Base-by-base conservation (phyloP, 176 grass and related monocot genomes). In the Phyllostachys edulis region DNA sequence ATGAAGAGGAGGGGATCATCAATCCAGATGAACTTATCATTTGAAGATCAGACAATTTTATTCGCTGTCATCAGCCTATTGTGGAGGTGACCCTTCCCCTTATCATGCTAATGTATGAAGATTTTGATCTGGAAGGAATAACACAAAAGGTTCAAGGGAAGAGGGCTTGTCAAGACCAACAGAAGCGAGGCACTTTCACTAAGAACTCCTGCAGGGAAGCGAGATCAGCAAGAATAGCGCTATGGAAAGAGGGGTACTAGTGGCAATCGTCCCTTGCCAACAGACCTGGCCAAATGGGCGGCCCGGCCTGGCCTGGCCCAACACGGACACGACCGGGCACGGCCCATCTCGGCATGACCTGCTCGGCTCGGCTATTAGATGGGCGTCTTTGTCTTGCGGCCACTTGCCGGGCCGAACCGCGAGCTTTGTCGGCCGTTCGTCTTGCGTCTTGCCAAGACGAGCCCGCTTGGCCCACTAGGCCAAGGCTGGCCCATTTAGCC, bases 191-290 rank as follows among this genome's bases (percentile, higher is more conserved):
- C 21, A 3, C 55, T 57, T 57, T 23, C 68, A 26, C 64, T 24
- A 51, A 77, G 41, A 81, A 81, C 51, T 59, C 62, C 29, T 75
- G 69, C 69, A 76, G 57, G 57, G 63, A 49, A 38, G 55, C 44
- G n/a, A 23, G 56, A 59, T 23, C 21, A 59, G 21, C 56, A 59
- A 59, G 21, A 59, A 23, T 21, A 23, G 55, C 8, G 7, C 21
- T n/a, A 7, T 36, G 34, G 17, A 59, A 63, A 52, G 60, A 32
- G 67, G 14, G 15, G 36, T n/a, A 55, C 46, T n/a, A 3, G 7
- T 23, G 15, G 37, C 4, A 63, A 3, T 20, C 14, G 24, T 32
- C 4, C 10, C 15, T n/a, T n/a, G n/a, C n/a, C n/a, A n/a, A n/a
- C n/a, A n/a, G n/a, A n/a, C n/a, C n/a, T n/a, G n/a, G n/a, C n/a